These are phyloP conservation scores for Staphylotrichum tortipilum DNA, from an alignment of 495 filamentous ascomycete genomes.

Conservation along the genomic window DNA sequence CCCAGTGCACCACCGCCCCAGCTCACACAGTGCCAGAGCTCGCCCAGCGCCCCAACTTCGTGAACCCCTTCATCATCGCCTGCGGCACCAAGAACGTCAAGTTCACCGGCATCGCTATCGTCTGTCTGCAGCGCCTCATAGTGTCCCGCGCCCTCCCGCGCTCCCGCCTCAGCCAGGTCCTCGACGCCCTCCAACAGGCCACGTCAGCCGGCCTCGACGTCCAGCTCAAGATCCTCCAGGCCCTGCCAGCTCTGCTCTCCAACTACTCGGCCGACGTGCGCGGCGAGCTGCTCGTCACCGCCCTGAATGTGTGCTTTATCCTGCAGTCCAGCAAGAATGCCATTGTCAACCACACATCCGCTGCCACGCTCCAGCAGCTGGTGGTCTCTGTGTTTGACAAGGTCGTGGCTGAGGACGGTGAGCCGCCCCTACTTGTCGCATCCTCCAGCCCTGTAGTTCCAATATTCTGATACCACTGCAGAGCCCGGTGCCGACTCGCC, in stretches of 20 bases:
- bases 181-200: conserved; percentile 79
- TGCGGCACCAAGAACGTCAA: conserved; percentile 83
- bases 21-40: conserved; percentile 54
- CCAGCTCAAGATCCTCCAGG: conserved; percentile 92
- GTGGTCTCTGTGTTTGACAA: conserved; percentile 90
- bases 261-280: conserved; percentile 78
- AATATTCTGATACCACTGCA: conserved; percentile 1
- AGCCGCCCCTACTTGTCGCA: too few species aligned
- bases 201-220: conserved; percentile 71
- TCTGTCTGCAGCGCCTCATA: conserved; percentile 82
- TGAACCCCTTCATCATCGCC: conserved; percentile 86
- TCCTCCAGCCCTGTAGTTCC: background rate
- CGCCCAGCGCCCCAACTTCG: conserved; percentile 67
- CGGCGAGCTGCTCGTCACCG: conserved; percentile 69
- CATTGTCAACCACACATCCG: conserved; percentile 88
- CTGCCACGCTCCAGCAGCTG: conserved; percentile 89
- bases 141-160: conserved; percentile 68
- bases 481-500: conserved; percentile 42
- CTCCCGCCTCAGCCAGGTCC: conserved; percentile 65
- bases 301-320: conserved; percentile 82
- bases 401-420: conserved; percentile 73
- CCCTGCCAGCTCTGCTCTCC: conserved; percentile 81
- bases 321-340: conserved; percentile 83
- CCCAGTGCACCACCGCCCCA: background rate
- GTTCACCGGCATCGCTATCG: conserved; percentile 74